Conservation (phyloP, 2,329 filamentous ascomycete species). For the Penicillium verrucosum region DNA sequence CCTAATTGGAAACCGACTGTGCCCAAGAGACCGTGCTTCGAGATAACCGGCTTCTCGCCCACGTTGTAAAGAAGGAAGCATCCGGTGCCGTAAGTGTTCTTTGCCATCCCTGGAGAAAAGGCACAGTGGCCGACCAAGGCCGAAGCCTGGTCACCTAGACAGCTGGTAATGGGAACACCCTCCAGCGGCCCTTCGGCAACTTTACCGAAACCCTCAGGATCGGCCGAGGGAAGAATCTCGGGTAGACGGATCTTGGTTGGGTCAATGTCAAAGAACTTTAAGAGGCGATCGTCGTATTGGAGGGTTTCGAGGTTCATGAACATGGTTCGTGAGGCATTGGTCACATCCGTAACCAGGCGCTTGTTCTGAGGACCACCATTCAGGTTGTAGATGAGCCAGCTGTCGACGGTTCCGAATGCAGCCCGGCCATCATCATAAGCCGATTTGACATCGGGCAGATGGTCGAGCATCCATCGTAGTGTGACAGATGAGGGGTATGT, state of each 20-base stretch:
- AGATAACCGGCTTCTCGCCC: constrained; percentile 78
- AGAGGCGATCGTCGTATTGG: constrained; percentile 72
- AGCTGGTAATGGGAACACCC: constrained; percentile 74
- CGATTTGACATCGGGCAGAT: constrained; percentile 64
- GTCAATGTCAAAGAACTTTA: constrained; percentile 78
- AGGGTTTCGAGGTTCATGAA: constrained; percentile 85
- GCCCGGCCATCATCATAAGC: constrained; percentile 74
- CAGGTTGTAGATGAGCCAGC: constrained; percentile 81
- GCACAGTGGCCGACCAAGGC: constrained; percentile 83
- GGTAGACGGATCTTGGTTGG: constrained; percentile 69
- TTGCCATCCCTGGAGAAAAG: constrained; percentile 76
- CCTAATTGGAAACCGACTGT: constrained; percentile 85
- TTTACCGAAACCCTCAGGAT: constrained; percentile 67
- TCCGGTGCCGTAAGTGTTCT: constrained; percentile 88
- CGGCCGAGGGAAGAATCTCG: constrained; percentile 79
- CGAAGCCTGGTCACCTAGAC: constrained; percentile 81
- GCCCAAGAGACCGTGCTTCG: constrained; percentile 75
- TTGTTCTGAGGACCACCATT: constrained; percentile 66
- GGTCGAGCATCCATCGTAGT: constrained; percentile 74
- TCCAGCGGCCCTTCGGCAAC: constrained; percentile 64
- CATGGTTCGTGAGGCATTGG: constrained; percentile 89
- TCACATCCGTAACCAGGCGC: constrained; percentile 77
- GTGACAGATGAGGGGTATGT: constrained; percentile 88
- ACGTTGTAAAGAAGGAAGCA: constrained; percentile 89
- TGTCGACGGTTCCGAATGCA: constrained; percentile 82